A percentile compares a stretch with the other conserved stretches of the same genome.
These are phyloP conservation scores for Gossypium davidsonii DNA, from an alignment of 441 rosid genomes.

Conservation along the genomic window DNA sequence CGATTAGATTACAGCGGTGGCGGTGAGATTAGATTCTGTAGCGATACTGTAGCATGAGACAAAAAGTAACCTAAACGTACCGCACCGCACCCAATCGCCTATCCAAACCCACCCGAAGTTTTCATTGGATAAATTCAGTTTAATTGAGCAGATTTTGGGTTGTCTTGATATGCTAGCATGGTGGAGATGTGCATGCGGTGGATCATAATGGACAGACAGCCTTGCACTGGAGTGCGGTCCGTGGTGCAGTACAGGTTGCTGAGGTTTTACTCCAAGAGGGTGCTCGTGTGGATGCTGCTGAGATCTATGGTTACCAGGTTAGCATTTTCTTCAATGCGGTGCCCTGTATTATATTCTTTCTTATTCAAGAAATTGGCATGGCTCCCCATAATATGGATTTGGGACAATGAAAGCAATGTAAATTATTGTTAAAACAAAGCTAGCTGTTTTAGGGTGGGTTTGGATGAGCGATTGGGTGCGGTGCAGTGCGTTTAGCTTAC, in stretches of 20 bases:
- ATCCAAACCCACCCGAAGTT: not conserved
- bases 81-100: too few species aligned
- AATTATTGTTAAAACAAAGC: not conserved
- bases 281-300: constrained; percentile 61
- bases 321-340: constrained; percentile 8
- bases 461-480: too few species aligned
- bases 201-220: constrained; percentile 98
- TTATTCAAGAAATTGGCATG: constrained; percentile 2
- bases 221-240: constrained; percentile 98
- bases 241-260: constrained; percentile 79
- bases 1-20: too few species aligned
- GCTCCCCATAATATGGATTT: constrained; percentile 4
- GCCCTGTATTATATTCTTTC: not conserved
- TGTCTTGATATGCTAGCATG: constrained; percentile 47
- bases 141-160: constrained; percentile 8
- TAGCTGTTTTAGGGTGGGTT: not conserved
- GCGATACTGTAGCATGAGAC: too few species aligned
- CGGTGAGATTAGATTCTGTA: too few species aligned
- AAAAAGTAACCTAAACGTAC: too few species aligned
- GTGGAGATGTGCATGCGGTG: constrained; percentile 76
- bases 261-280: constrained; percentile 88
- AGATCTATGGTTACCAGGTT: constrained; percentile 92
- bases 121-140: not conserved
- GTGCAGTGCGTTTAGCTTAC: too few species aligned
- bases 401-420: not conserved